A percentile compares a stretch with the other conserved stretches of the same genome.
phyloP scores from a whole-genome alignment of 371 early-diverging fungal species.

The Mucor racemosus region DNA sequence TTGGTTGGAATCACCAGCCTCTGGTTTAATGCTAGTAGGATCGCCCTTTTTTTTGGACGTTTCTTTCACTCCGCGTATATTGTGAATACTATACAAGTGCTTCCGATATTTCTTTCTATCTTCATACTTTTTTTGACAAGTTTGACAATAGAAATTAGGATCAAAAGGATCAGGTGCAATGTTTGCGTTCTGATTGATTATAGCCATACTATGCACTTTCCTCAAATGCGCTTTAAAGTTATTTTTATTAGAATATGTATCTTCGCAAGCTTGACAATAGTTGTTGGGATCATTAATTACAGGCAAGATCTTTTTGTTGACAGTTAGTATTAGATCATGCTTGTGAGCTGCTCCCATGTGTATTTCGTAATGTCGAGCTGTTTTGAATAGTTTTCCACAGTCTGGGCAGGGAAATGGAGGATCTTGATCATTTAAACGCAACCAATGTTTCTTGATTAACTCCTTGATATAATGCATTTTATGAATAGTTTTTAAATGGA shows the following conservation, averaged over 20 bases:
- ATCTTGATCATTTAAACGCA: not conserved
- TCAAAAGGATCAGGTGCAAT: not conserved
- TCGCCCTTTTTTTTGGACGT: not conserved
- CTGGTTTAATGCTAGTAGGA: not conserved
- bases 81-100: constrained; percentile 5
- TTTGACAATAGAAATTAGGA: not conserved
- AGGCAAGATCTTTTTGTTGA: not conserved
- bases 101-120: not conserved
- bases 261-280: not conserved
- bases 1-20: no score
- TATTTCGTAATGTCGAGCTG: not conserved
- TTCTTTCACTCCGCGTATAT: not conserved
- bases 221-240: not conserved
- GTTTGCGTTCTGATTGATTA: not conserved
- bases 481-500: not conserved
- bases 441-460: not conserved
- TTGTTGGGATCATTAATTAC: not conserved
- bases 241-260: not conserved
- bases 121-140: not conserved
- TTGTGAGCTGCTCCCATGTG: not conserved
- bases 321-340: not conserved
- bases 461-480: not conserved
- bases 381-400: not conserved
- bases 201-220: not conserved
- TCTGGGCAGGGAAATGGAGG: not conserved